Evolutionary conservation across 2,329 filamentous ascomycete genomes (phyloP).

Genomic region (Penicillium sp.): DNA sequence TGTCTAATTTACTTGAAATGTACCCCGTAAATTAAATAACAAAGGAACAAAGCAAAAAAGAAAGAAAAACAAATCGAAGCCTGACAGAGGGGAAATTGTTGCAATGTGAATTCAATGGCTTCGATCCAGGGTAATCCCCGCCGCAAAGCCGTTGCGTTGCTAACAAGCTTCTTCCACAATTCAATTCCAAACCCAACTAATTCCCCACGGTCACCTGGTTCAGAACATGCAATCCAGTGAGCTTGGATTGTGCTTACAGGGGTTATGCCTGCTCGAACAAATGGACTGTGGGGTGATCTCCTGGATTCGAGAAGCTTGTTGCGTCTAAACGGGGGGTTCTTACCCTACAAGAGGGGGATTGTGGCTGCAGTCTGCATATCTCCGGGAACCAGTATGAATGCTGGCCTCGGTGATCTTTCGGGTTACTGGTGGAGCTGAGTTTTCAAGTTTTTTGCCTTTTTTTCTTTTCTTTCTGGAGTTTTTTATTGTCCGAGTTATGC

Average conservation of each 20-base stretch:
- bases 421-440: background rate
- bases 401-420: background rate
- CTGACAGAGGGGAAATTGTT: background rate
- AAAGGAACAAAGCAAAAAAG: background rate
- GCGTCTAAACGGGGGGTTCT: conserved; percentile 5
- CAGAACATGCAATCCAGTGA: conserved; percentile 1
- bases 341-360: conserved; percentile 1
- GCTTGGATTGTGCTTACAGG: conserved; percentile 3
- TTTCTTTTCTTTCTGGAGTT: background rate
- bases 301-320: conserved; percentile 14
- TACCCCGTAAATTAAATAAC: background rate
- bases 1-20: background rate
- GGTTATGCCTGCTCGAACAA: conserved; percentile 6
- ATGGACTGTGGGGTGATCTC: conserved; percentile 4
- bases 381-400: background rate
- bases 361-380: conserved; percentile 8
- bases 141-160: conserved; percentile 2
- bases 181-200: background rate
- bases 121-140: background rate
- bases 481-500: conserved; percentile 3
- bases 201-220: conserved; percentile 1
- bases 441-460: background rate
- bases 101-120: background rate
- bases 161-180: conserved; percentile 11
- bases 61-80: too few species aligned